phyloP scores from a whole-genome alignment of 306 rosid genomes.

The Luffa acutangula region DNA sequence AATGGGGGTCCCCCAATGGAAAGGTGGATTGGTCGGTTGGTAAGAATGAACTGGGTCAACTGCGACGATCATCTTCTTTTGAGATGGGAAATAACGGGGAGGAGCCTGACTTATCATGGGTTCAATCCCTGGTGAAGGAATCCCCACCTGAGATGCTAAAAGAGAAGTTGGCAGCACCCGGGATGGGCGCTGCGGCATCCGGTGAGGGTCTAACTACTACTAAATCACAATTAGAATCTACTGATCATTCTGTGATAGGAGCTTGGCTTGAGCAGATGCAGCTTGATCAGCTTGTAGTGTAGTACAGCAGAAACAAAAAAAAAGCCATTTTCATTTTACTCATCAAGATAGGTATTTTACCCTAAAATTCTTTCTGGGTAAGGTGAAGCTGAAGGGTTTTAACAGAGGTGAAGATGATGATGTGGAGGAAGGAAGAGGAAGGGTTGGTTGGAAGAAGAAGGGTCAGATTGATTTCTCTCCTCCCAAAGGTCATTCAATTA shows the following conservation, averaged over 20 bases:
- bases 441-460: not conserved
- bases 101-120: constrained; percentile 88
- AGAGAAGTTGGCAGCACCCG: constrained; percentile 37
- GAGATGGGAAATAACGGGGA: constrained; percentile 60
- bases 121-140: constrained; percentile 80
- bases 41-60: constrained; percentile 35
- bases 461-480: not conserved
- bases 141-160: constrained; percentile 62
- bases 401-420: not conserved
- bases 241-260: constrained; percentile 72
- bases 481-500: constrained; percentile 6
- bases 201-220: constrained; percentile 45
- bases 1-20: constrained; percentile 74
- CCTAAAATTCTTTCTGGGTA: constrained; percentile 9
- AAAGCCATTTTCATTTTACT: constrained; percentile 27
- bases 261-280: constrained; percentile 97
- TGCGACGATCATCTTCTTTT: constrained; percentile 37
- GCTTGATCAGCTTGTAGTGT: constrained; percentile 68
- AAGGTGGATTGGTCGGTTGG: constrained; percentile 60
- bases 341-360: constrained; percentile 28
- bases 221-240: constrained; percentile 43
- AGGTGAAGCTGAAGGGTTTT: constrained; percentile 4
- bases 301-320: constrained; percentile 15
- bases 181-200: constrained; percentile 35
- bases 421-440: not conserved